Percentiles rank a stretch among this genome's conserved stretches.
phyloP scores from a whole-genome alignment of 2,329 filamentous ascomycete species.

The Fusarium tricinctum region DNA sequence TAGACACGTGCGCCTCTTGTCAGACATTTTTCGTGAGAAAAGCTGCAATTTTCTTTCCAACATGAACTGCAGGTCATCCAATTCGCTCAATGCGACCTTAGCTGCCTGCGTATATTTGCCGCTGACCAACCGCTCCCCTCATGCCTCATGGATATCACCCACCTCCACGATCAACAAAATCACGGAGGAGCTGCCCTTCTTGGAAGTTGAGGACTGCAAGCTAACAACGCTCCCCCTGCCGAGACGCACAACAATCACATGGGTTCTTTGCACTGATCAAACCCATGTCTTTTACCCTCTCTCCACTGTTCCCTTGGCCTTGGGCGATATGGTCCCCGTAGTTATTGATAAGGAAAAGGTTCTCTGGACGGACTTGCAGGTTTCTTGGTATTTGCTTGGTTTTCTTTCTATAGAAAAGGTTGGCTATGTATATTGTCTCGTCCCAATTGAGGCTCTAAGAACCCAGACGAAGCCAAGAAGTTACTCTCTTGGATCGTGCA shows the following conservation, averaged over 20 bases:
- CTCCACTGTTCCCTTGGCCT: no score
- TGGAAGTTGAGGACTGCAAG: conserved; percentile 26
- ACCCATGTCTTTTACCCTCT: no score
- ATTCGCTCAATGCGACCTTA: not conserved
- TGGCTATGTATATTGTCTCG: not conserved
- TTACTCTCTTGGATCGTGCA: conserved; percentile 12
- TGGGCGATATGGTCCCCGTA: not conserved
- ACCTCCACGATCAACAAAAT: conserved; percentile 32
- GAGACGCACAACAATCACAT: conserved; percentile 23
- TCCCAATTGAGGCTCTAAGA: conserved; percentile 11
- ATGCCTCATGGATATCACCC: conserved; percentile 1
- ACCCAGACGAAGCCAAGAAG: not conserved
- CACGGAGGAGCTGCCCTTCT: conserved; percentile 40
- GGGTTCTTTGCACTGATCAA: conserved; percentile 5
- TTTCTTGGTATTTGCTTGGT: conserved; percentile 26
- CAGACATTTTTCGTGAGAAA: not conserved
- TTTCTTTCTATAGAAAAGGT: not conserved
- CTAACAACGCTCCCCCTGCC: conserved; percentile 31
- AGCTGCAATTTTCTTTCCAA: not conserved
- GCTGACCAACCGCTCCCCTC: not conserved
- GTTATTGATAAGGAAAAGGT: conserved; percentile 39
- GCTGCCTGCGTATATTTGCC: not conserved
- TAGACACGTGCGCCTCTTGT: conserved; percentile 7
- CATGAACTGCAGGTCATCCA: not conserved
- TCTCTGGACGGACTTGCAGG: not conserved